Evolutionary conservation across 257 asterid species (phyloP), one percentile per base, ranked within the genome.

Genomic region (Phtheirospermum japonicum): DNA sequence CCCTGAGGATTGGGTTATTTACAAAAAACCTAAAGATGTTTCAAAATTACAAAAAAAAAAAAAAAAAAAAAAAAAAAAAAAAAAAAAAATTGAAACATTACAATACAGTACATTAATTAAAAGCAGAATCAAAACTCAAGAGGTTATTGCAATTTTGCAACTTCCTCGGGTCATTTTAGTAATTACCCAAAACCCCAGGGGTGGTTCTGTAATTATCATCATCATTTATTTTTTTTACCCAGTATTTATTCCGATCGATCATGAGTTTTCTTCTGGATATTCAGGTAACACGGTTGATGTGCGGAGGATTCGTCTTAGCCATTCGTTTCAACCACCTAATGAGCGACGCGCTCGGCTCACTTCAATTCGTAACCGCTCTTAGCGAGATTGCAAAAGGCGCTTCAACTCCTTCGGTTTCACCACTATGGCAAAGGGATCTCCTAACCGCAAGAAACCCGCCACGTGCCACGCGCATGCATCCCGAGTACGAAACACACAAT

Each of bases 241-340:
- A 39, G 45, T 39, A 39, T 39, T 39, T 12, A 5, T 9, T 39
- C 3, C 4, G 45, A 39, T 39, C 45, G 13, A 8, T 33, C 39
- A 33, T 33, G 39, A 9, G 0, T 39, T 39, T 9, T 39, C 45
- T 39, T 39, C 45, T 9, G 40, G 40, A 34, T 34, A 34, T 58
- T 63, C 56, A 79, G 89, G 95, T 83, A 28, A 86, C 95, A 2
- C 91, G 87, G 12, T 75, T 86, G 4, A 74, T 8, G 49, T 86
- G 95, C 26, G 91, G 85, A 3, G 82, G 90, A 4, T 83, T 81
- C 46, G 70, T 81, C 5, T 72, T 86, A 0, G 85, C 85, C 0
- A 28, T 81, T 12, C 82, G 83, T 23, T 71, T 77, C 23, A 83
- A 86, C 32, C 95, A 86, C 75, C 70, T 86, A 0, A 75, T 83